Evolutionary conservation across 1,139 yeast species (phyloP).

Genomic region (Hemisphaericaspora xylanilytica): DNA sequence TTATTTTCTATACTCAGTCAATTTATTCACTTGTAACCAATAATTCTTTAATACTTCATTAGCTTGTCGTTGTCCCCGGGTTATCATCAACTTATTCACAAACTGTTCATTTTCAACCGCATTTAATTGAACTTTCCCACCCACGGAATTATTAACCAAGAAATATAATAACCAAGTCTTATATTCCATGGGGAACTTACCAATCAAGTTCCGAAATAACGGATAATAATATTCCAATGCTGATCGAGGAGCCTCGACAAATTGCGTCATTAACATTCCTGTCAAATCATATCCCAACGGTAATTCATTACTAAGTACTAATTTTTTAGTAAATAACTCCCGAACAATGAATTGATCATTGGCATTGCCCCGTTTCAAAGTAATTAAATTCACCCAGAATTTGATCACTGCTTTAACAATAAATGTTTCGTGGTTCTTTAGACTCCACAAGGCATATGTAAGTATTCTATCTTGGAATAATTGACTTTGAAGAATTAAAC

Average conservation of each 20-base stretch:
- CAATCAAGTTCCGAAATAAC: slow-evolving; percentile 52
- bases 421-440: slow-evolving; percentile 60
- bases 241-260: slow-evolving; percentile 56
- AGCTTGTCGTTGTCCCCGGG: slow-evolving; percentile 65
- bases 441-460: slow-evolving; percentile 42
- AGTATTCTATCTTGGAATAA: slow-evolving; percentile 36
- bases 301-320: slow-evolving; percentile 1
- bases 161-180: slow-evolving; percentile 48
- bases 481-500: slow-evolving; percentile 38
- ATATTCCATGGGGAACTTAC: slow-evolving; percentile 49
- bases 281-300: slow-evolving; percentile 36
- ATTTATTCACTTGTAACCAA: slow-evolving; percentile 59
- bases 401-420: slow-evolving; percentile 58
- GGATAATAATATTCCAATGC: slow-evolving; percentile 57
- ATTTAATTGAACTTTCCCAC: slow-evolving; percentile 15
- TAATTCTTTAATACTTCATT: slow-evolving; percentile 56
- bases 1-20: slow-evolving; percentile 38
- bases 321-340: slow-evolving; percentile 30
- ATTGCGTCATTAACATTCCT: slow-evolving; percentile 30
- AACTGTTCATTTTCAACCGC: slow-evolving; percentile 31
- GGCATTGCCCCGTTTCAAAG: slow-evolving; percentile 50
- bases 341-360: slow-evolving; percentile 43
- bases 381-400: slow-evolving; percentile 63
- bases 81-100: slow-evolving; percentile 53
- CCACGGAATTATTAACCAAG: slow-evolving; percentile 6